Conservation (phyloP, 2,329 filamentous ascomycete species). For the Nothomitra cinnamomea region DNA sequence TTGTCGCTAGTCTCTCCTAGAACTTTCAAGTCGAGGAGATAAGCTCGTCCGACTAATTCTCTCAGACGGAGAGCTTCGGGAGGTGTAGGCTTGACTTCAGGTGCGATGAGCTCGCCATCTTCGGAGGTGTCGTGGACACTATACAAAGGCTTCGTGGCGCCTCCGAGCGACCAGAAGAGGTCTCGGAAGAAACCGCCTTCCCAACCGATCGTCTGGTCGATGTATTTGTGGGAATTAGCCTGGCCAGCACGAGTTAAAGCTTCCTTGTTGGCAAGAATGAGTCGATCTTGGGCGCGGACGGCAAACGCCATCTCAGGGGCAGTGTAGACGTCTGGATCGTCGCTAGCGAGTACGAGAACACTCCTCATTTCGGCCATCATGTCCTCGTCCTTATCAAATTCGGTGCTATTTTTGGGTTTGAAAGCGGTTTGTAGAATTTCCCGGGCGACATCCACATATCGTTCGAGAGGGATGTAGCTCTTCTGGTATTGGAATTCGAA, state of each 20-base stretch:
- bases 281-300: conserved; percentile 54
- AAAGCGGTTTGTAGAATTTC: conserved; percentile 35
- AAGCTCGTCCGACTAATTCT: conserved; percentile 61
- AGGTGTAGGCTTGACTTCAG: not conserved
- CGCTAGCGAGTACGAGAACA: conserved; percentile 49
- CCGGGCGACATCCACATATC: conserved; percentile 44
- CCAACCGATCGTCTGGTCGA: conserved; percentile 68
- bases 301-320: conserved; percentile 42
- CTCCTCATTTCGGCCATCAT: conserved; percentile 12
- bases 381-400: conserved; percentile 19
- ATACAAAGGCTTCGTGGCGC: not conserved
- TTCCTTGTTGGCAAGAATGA: conserved; percentile 52
- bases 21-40: conserved; percentile 65
- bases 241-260: conserved; percentile 22
- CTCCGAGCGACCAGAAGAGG: conserved; percentile 66
- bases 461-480: conserved; percentile 59
- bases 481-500: conserved; percentile 59
- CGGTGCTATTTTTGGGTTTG: conserved; percentile 21
- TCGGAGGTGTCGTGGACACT: conserved; percentile 7
- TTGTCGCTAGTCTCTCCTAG: conserved; percentile 49
- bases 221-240: conserved; percentile 35
- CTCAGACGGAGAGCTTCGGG: conserved; percentile 43
- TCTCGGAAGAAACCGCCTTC: conserved; percentile 72
- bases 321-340: conserved; percentile 61
- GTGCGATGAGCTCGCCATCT: conserved; percentile 6